Percentiles rank a stretch among this genome's conserved stretches.
phyloP scores from a whole-genome alignment of 805 yeast genomes.

The Deakozyma indianensis region DNA sequence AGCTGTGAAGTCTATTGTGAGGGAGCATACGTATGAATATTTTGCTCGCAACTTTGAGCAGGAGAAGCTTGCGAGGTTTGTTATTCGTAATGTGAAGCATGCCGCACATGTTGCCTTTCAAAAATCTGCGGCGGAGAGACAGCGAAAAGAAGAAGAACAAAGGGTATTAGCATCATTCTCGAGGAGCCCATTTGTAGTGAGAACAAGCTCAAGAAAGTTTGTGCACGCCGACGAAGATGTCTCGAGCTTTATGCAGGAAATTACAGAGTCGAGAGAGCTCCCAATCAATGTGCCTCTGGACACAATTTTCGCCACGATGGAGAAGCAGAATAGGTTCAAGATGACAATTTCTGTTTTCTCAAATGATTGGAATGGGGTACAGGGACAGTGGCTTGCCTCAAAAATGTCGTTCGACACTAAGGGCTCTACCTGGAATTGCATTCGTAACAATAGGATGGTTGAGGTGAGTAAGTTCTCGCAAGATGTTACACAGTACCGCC shows the following conservation, averaged over 20 bases:
- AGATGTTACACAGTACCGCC: background rate
- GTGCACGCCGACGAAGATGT: background rate
- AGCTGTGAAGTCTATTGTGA: conserved; percentile 27
- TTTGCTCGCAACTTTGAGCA: conserved; percentile 30
- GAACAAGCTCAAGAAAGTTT: too few species aligned
- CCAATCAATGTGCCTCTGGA: conserved; percentile 24
- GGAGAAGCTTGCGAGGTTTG: conserved; percentile 18
- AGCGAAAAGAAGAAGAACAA: conserved; percentile 23
- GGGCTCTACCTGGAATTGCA: conserved; percentile 17
- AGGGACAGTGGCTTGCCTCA: conserved; percentile 13
- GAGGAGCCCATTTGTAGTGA: background rate
- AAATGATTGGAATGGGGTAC: conserved; percentile 13
- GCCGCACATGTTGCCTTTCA: conserved; percentile 13
- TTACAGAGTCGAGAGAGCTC: background rate
- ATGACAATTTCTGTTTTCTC: conserved; percentile 1
- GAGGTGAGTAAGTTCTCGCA: conserved; percentile 26
- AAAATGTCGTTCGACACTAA: conserved; percentile 6
- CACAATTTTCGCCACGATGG: conserved; percentile 24
- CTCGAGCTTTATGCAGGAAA: background rate
- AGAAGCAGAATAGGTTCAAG: background rate
- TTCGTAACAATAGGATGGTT: conserved; percentile 20
- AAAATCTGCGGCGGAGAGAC: conserved; percentile 10
- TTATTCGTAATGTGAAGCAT: conserved; percentile 21
- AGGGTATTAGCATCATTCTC: background rate
- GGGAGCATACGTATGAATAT: conserved; percentile 18